phyloP scores from a whole-genome alignment of 805 yeast species.

The Kodamaea kaohsiungensis region DNA sequence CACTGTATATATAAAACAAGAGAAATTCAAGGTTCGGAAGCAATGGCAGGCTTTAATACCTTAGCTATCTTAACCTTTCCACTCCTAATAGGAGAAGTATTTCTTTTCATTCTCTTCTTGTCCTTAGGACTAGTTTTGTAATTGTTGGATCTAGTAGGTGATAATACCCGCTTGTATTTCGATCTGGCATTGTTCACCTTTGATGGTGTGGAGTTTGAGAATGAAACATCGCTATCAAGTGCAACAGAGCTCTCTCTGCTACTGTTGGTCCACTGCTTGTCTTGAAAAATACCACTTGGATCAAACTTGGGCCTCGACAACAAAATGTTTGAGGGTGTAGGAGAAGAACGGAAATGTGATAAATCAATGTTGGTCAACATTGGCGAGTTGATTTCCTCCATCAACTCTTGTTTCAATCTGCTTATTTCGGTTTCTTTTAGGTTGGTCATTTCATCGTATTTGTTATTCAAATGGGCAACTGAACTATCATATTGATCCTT shows the following conservation, averaged over 20 bases:
- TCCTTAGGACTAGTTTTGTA: conserved; percentile 14
- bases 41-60: background rate
- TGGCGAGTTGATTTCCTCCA: conserved; percentile 3
- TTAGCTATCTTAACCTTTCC: background rate
- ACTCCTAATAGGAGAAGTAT: background rate
- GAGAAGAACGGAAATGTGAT: conserved; percentile 1
- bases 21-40: background rate
- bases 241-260: conserved; percentile 7
- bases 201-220: background rate
- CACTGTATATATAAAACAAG: background rate
- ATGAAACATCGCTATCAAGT: background rate
- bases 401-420: conserved; percentile 1
- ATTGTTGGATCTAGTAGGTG: conserved; percentile 11
- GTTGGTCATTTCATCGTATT: background rate
- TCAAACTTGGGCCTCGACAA: conserved; percentile 6
- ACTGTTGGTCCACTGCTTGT: conserved; percentile 8
- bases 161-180: conserved; percentile 7
- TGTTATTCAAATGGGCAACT: conserved; percentile 7
- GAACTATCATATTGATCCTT: conserved; percentile 11
- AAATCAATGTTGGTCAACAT: conserved; percentile 7
- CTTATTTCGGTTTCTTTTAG: background rate
- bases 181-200: background rate
- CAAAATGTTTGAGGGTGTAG: background rate
- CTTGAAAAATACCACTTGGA: conserved; percentile 10
- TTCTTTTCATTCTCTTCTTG: conserved; percentile 11